Evolutionary conservation across 2,329 filamentous ascomycete species (phyloP).

Genomic region (Zymoseptoria pseudotritici): DNA sequence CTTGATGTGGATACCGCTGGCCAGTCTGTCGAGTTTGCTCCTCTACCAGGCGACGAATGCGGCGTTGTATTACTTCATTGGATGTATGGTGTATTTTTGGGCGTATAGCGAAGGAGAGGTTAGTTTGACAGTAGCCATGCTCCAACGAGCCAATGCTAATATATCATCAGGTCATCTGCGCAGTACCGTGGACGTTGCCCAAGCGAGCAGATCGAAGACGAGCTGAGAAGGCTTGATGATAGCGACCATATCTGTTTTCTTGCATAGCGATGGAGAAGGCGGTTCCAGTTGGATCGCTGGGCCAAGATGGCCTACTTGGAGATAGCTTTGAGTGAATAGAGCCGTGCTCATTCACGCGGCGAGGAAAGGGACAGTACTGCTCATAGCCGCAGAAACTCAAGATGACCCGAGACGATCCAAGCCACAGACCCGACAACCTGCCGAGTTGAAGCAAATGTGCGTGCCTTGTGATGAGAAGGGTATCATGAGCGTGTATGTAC

Average conservation of each 20-base stretch:
- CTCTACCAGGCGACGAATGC: constrained; percentile 91
- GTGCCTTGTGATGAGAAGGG: constrained; percentile 1
- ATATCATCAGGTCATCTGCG: constrained; percentile 37
- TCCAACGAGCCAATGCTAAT: background rate
- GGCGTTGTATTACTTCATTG: constrained; percentile 84
- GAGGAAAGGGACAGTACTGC: background rate
- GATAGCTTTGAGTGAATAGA: background rate
- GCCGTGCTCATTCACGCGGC: background rate
- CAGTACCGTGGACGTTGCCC: constrained; percentile 44
- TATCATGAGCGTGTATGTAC: constrained; percentile 11
- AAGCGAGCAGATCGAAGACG: constrained; percentile 31
- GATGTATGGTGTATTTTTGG: constrained; percentile 86
- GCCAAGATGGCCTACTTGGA: constrained; percentile 1
- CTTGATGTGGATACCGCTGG: constrained; percentile 73
- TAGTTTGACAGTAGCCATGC: constrained; percentile 29
- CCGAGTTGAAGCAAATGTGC: background rate
- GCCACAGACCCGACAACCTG: background rate
- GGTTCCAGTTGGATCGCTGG: background rate
- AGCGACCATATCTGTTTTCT: constrained; percentile 15
- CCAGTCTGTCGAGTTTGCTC: constrained; percentile 64
- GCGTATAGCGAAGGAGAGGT: constrained; percentile 97
- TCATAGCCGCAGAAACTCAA: background rate
- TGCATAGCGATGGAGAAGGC: constrained; percentile 13
- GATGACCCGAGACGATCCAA: background rate
- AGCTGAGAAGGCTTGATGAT: constrained; percentile 20